Conservation (phyloP, 768 basidiomycete species). For the Psilocybe cyanescens region DNA sequence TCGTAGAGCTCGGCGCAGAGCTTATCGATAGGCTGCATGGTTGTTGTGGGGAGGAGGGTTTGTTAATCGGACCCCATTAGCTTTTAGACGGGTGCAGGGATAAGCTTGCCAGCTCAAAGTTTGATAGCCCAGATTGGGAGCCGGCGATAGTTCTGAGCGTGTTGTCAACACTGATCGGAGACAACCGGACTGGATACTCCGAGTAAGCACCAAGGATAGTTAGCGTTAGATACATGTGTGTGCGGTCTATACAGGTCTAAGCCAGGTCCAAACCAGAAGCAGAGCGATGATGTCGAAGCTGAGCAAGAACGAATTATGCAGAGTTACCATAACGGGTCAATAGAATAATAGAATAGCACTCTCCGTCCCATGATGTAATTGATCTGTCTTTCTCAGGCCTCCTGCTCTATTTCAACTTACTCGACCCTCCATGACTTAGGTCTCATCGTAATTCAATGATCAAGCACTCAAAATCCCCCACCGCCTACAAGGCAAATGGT, state of each 20-base stretch:
- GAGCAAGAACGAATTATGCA: background rate
- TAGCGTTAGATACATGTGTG: background rate
- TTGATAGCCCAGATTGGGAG: conserved; percentile 19
- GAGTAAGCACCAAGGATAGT: conserved; percentile 4
- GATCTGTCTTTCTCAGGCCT: background rate
- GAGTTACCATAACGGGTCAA: background rate
- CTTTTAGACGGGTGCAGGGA: background rate
- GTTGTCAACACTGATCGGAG: background rate
- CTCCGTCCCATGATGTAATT: conserved; percentile 1
- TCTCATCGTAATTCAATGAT: background rate
- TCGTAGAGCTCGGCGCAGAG: conserved; percentile 28
- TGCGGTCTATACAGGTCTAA: background rate
- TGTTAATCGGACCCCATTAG: background rate
- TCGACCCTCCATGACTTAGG: background rate
- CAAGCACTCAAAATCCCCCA: background rate
- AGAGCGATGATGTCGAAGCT: background rate
- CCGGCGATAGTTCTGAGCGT: conserved; percentile 1
- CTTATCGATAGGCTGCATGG: conserved; percentile 14
- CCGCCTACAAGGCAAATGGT: conserved; percentile 37
- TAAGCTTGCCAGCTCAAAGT: conserved; percentile 15
- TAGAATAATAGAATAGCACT: background rate
- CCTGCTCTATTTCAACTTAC: conserved; percentile 1
- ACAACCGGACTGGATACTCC: background rate
- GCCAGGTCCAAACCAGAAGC: background rate
- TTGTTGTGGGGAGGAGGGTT: conserved; percentile 2